phyloP scores from a whole-genome alignment of 2,329 filamentous ascomycete genomes.

The Apiospora pterosperma region DNA sequence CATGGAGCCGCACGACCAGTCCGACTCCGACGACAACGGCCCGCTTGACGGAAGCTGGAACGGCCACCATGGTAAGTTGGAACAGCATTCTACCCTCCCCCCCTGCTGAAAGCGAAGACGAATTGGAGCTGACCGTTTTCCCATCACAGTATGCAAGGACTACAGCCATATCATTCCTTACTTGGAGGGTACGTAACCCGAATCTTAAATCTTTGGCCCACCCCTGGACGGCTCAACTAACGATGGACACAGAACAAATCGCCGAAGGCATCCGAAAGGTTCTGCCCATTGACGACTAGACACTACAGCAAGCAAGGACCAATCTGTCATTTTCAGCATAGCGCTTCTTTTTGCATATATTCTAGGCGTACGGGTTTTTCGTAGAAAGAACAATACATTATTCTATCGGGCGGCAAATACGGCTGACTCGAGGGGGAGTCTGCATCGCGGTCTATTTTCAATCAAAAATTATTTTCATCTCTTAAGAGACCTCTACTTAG shows the following conservation, averaged over 20 bases:
- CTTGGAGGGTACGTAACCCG: constrained; percentile 15
- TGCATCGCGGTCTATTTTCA: not conserved
- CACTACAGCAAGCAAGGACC: not conserved
- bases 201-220: too few relatives aligned
- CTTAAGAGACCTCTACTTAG: too few relatives aligned
- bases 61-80: constrained; percentile 16
- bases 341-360: not conserved
- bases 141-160: constrained; percentile 18
- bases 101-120: not conserved
- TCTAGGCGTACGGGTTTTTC: not conserved
- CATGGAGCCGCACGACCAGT: constrained; percentile 18
- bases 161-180: constrained; percentile 18
- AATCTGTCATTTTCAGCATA: not conserved
- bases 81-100: not conserved
- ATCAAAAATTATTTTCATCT: not conserved
- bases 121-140: not conserved
- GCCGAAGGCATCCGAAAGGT: constrained; percentile 11
- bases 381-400: not conserved
- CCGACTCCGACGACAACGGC: constrained; percentile 18
- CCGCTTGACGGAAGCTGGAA: constrained; percentile 20
- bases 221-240: not conserved
- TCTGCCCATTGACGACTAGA: constrained; percentile 15
- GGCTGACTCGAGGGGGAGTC: not conserved
- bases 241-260: constrained; percentile 9
- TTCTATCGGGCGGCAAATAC: not conserved